A percentile compares a stretch with the other conserved stretches of the same genome.
These are phyloP conservation scores for Boletus rubropictus DNA, from an alignment of 768 basidiomycete genomes.

Conservation along the genomic window DNA sequence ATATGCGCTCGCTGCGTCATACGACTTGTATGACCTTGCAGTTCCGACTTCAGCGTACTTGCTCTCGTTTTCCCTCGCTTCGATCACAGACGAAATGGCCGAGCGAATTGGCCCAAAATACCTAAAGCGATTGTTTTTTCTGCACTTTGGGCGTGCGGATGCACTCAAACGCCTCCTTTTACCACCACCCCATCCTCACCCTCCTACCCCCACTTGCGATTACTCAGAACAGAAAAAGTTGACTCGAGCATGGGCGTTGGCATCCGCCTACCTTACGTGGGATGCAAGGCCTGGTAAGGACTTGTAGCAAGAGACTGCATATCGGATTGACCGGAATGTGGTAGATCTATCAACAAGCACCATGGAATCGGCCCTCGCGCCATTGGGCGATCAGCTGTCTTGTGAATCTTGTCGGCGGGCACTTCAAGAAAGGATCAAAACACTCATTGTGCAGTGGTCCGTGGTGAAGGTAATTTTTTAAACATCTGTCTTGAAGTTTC, in stretches of 20 bases:
- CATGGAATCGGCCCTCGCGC: slow-evolving; percentile 68
- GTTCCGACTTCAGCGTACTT: slow-evolving; percentile 70
- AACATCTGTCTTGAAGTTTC: background rate
- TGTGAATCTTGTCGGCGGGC: slow-evolving; percentile 65
- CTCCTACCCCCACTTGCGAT: slow-evolving; percentile 64
- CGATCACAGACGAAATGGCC: slow-evolving; percentile 66
- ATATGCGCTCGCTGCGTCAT: slow-evolving; percentile 62
- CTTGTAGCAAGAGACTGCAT: background rate
- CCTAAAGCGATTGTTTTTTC: slow-evolving; percentile 74
- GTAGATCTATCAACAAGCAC: slow-evolving; percentile 67
- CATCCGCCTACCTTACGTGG: slow-evolving; percentile 79
- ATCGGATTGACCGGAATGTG: background rate
- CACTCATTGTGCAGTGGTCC: slow-evolving; percentile 71
- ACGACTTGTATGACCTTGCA: slow-evolving; percentile 68
- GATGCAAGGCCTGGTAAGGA: slow-evolving; percentile 70
- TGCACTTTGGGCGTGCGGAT: slow-evolving; percentile 78
- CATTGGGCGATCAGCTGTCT: slow-evolving; percentile 60
- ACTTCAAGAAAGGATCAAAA: slow-evolving; percentile 61
- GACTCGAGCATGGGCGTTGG: slow-evolving; percentile 76
- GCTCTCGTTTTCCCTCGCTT: slow-evolving; percentile 61
- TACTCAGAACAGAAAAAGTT: slow-evolving; percentile 73
- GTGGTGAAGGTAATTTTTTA: slow-evolving; percentile 54
- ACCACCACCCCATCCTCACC: slow-evolving; percentile 69
- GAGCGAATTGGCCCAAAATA: slow-evolving; percentile 69
- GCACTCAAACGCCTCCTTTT: slow-evolving; percentile 75